Evolutionary conservation across 148 eudicot species (phyloP), one percentile per base, ranked within the genome.

Genomic region (Polygonum aviculare): DNA sequence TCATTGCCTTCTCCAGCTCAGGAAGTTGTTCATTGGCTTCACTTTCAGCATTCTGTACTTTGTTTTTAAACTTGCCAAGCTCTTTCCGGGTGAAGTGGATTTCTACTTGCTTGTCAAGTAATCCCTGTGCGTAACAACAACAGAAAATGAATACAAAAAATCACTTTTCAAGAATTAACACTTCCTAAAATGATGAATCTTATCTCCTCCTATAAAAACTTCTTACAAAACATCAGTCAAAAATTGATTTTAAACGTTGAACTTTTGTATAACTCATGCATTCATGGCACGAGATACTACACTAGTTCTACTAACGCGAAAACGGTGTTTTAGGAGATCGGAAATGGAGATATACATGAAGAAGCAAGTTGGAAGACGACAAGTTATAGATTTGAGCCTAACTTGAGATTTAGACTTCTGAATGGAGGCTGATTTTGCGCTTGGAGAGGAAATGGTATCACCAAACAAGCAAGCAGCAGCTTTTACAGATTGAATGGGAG

Each of bases 391-490:
- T 33, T 33, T 74, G 39, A 92, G 96, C 93, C 90, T 94, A 5
- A 85, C 82, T 15, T 80, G 81, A 65, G 96, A 79, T 79, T 83
- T 87, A 2, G 87, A 19, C 74, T 81, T 88, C 59, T 82, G 88
- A 40, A 65, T 49, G 22, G 80, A 26, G 70, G 72, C 12, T 40
- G 86, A 80, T 79, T 71, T 80, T 7, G 76, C 40, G 67, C 75
- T 84, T 10, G 91, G 88, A 41, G 93, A 80, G 67, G 83, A 77
- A 73, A 50, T 22, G 40, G 70, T 80, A 57, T 87, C 96, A 62
- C 91, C 97, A 75, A 94, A 94, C 39, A 94, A 81, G 50, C 87
- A 87, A 11, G 89, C 91, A 11, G 97, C 99, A 31, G 94, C 98
- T 80, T 83, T 88, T 35, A 93, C 99, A 2, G 99, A 96, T 75